These are phyloP conservation scores for Linum lewisii DNA, from an alignment of 345 rosid genomes.

Conservation along the genomic window DNA sequence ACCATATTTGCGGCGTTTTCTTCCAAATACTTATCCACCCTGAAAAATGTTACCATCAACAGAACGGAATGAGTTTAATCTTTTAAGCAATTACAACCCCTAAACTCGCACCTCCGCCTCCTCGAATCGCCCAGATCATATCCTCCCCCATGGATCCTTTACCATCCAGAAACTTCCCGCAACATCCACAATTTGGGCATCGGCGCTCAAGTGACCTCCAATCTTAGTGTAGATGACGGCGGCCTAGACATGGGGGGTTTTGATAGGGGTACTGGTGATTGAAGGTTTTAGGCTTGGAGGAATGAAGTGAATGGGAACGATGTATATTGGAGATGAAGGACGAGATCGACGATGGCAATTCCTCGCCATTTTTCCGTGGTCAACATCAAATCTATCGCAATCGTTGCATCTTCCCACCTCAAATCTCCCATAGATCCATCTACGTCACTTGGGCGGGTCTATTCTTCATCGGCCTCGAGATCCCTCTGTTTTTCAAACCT, in stretches of 20 bases:
- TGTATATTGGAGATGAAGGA: no score
- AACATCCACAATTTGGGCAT: conserved; percentile 53
- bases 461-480: neutral
- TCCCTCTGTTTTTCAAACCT: neutral
- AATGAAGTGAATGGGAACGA: conserved; percentile 34
- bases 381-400: no score
- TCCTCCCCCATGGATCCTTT: conserved; percentile 42
- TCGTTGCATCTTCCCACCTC: no score
- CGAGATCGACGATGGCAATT: no score
- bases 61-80: conserved; percentile 42
- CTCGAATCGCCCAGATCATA: conserved; percentile 52
- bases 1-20: conserved; percentile 19
- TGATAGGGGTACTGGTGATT: conserved; percentile 39
- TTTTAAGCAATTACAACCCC: conserved; percentile 42
- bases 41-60: conserved; percentile 36
- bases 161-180: conserved; percentile 30
- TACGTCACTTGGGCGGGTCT: no score
- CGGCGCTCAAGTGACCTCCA: conserved; percentile 58
- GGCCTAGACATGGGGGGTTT: conserved; percentile 41
- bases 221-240: conserved; percentile 45
- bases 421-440: no score
- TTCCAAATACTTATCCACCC: conserved; percentile 23
- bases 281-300: conserved; percentile 47
- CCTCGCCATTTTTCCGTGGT: no score
- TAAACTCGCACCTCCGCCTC: conserved; percentile 56